Evolutionary conservation across 2,329 filamentous ascomycete species (phyloP), one percentile per base, ranked within the genome.

Genomic region (Periconia sp.): DNA sequence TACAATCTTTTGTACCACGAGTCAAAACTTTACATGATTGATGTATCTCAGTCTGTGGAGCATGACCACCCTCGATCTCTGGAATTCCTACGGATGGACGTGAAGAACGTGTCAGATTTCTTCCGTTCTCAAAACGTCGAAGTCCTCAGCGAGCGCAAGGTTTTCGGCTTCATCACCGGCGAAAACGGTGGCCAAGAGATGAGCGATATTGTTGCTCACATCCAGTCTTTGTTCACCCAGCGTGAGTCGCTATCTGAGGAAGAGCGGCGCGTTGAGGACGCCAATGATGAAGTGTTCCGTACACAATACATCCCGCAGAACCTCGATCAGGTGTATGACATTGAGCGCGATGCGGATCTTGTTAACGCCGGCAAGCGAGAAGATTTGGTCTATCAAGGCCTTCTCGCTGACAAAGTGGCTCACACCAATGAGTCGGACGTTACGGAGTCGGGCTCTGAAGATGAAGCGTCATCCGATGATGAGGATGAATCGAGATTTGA

Each of bases 241-340:
- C 79, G 83, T 31, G 77, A 78, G 0, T 74, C 78, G 13, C 56
- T 76, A 8, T 78, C 74, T 1, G 78, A 80, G 1, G 79, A 79
- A 45, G 79, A 82, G 5, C 81, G 83, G 42, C 59, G 57, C 1
- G 81, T 86, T 49, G 79, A 85, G 17, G 88, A 92, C 61, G 85
- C 93, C 10, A 90, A 96, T 64, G 91, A 92, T 53, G 90, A 94
- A 61, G 94, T 97, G 6, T 99, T 97, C 79, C 85, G 93, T 65
- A 89, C 96, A 66, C 91, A 97, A 73, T 99, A 95, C 73, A 97
- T 99, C 49, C 94, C 94, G 0, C 92, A 96, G 74, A 97, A 90
- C 0, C 81, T 99, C 42, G 90, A 97, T 62, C 91, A 99, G 69
- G 93, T 99, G 5, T 97, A 97, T 73, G 92, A 99, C 70, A 87